Evolutionary conservation across 306 rosid species (phyloP).

Genomic region (Prunus fruticosa): DNA sequence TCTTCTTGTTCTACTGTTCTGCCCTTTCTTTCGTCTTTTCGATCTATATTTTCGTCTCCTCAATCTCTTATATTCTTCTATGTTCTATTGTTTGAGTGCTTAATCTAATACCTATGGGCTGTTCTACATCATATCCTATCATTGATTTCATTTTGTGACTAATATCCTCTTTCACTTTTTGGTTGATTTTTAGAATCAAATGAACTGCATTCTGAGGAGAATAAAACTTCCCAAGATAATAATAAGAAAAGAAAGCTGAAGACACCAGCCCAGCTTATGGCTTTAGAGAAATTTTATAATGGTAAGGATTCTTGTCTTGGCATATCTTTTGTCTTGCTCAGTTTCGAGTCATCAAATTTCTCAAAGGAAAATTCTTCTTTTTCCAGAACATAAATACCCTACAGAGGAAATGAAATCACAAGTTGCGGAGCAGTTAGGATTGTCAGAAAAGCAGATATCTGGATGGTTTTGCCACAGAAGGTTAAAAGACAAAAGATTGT

Average conservation of each 20-base stretch:
- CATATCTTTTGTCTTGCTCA: conserved; percentile 8
- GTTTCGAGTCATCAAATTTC: conserved; percentile 3
- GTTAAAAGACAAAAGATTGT: conserved; percentile 79
- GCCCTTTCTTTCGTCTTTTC: too few relatives aligned
- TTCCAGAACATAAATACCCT: conserved; percentile 87
- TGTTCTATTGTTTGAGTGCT: too few relatives aligned
- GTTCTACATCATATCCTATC: not conserved
- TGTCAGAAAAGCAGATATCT: conserved; percentile 94
- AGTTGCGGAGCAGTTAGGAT: conserved; percentile 65
- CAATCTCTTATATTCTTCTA: too few relatives aligned
- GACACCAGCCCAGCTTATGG: conserved; percentile 76
- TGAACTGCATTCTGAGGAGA: conserved; percentile 71
- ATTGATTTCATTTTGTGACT: not conserved
- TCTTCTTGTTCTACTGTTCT: too few relatives aligned
- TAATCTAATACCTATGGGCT: too few relatives aligned
- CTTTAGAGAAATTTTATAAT: conserved; percentile 77
- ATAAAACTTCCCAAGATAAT: conserved; percentile 60
- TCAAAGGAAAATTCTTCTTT: conserved; percentile 16
- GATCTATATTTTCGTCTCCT: too few relatives aligned
- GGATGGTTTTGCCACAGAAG: conserved; percentile 99
- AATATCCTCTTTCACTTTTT: conserved; percentile 17
- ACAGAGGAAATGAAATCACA: conserved; percentile 78
- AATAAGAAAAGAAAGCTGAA: conserved; percentile 77
- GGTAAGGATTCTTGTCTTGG: conserved; percentile 47
- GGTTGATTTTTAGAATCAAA: conserved; percentile 53